Evolutionary conservation across 306 rosid genomes (phyloP), one percentile per base, ranked within the genome.

Genomic region (Vigna nakashimae): DNA sequence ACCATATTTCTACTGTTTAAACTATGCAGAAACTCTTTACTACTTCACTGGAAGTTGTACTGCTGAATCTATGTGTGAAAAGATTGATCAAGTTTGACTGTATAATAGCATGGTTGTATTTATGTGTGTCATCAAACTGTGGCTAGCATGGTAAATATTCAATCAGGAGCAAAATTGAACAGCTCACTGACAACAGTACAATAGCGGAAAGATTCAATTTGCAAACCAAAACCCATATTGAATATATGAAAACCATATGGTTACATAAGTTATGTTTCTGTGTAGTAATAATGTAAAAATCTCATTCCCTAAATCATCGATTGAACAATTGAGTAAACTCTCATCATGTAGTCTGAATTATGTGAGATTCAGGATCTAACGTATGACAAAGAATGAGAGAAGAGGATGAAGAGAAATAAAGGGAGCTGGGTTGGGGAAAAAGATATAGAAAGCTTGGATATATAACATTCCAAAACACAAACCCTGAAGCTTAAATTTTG

Each of bases 381-480:
- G 9, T 45, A 18, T 1, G 14, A 22, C 10, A 30, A 30, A 30
- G 16, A 40, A 14, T 6, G 11, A 15, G 28, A 69, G 10, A 32
- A 30, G 48, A 53, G 36, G 55, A 59, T 42, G 30, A 68, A 45
- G 42, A 52, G 36, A 73, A 32, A 15, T 53, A 66, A 40, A n/a
- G 9, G 38, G 36, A 46, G 9, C 14, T 63, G 20, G 64, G 50
- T 4, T 53, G 28, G 38, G 64, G 18, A 18, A 30, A 56, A n/a
- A 49, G 11, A 14, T 28, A 59, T 59, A 38, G 60, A 65, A 53
- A 15, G 2, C 45, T 7, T 24, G 50, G 63, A 75, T 60, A 28
- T 65, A 45, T 45, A 49, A 48, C 5, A 80, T 60, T 22, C 57
- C 34, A 55, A 77, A 72, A 6, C 55, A 78, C 58, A 82, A 79